Base-by-base conservation (phyloP, 208 protist genomes). In the Acanthamoeba castellanii region DNA sequence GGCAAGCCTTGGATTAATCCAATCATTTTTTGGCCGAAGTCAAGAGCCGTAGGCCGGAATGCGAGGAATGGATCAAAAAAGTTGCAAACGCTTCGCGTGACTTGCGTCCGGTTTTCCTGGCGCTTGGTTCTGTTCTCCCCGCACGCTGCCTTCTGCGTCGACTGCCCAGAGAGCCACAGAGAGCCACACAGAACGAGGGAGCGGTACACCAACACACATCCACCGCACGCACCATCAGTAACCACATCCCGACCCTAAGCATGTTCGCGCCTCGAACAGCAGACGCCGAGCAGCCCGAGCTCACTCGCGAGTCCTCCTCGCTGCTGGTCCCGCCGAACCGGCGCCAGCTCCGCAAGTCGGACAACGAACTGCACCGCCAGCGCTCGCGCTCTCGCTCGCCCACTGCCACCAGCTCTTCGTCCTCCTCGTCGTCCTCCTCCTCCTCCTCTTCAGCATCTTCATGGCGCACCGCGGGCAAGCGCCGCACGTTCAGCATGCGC, bases 401-500 rank as follows among this genome's bases (percentile, higher is more conserved):
- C 30, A 20, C 66, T 72, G 66, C 66, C 9, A 8, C 72, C 22
- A 76, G 14, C 50, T 20, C 13, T 18, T 52, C 50, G 13, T 0
- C 50, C 18, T 64, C 57, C 13, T 64, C 57, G 18, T 64, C 55
- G 16, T 61, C 55, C 20, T 61, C 55, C 9, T 27, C 59, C 34
- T 72, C 66, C 5, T 34, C 66, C n/a, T 78, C 70, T 14, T 2
- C 14, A 6, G 37, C 72, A 52, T 27, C 32, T 0, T 27, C 72
- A 50, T 81, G 72, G 72, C 32, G 72, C 32, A 34, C 37, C 9
- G 32, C 37, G 16, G 72, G 32, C 20, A 81, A 50, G 37, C 72
- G 42, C 27, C 32, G 72, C 22, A 81, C 72, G 37, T 81, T 50
- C 42, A 81, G 72, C 72, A 81, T 81, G 72, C 72, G 72, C 32